These are phyloP conservation scores for Aristolochia californica DNA, from an alignment of 164 flowering plant genomes.

Conservation along the genomic window DNA sequence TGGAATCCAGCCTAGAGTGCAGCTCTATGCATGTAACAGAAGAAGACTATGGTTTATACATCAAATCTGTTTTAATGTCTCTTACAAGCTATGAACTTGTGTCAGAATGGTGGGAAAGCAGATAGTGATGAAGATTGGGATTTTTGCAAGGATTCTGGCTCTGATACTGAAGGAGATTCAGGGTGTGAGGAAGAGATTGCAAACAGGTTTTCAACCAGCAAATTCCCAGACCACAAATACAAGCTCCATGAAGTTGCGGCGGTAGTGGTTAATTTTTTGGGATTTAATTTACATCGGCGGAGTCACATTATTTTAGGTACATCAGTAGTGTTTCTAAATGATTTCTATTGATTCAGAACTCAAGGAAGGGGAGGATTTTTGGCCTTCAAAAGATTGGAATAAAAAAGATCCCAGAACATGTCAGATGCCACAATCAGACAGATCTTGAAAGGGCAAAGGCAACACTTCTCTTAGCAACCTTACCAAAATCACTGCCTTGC, in stretches of 20 bases:
- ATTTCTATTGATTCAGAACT: slow-evolving; percentile 37
- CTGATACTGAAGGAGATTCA: slow-evolving; percentile 55
- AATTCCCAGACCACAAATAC: slow-evolving; percentile 14
- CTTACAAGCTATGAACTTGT: neutral
- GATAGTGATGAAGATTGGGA: slow-evolving; percentile 71
- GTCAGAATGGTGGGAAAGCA: slow-evolving; percentile 40
- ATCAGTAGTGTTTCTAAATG: neutral
- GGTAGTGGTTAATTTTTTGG: slow-evolving; percentile 28
- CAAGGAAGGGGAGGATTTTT: slow-evolving; percentile 59
- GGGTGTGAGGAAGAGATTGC: slow-evolving; percentile 38
- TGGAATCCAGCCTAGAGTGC: no score
- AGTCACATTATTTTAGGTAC: no score
- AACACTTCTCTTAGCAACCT: slow-evolving; percentile 59
- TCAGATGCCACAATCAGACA: slow-evolving; percentile 69
- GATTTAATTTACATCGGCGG: no score
- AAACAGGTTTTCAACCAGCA: slow-evolving; percentile 18
- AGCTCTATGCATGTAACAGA: no score
- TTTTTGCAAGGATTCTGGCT: slow-evolving; percentile 29
- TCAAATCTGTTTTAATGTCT: no score
- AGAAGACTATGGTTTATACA: no score
- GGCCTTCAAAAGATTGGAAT: slow-evolving; percentile 84
- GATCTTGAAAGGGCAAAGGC: slow-evolving; percentile 87
- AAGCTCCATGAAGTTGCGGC: slow-evolving; percentile 50
- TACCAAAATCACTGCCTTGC: slow-evolving; percentile 86
- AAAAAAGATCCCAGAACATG: slow-evolving; percentile 80